Conservation (phyloP, 2,329 filamentous ascomycete genomes). For the Hymenoscyphus repandus region DNA sequence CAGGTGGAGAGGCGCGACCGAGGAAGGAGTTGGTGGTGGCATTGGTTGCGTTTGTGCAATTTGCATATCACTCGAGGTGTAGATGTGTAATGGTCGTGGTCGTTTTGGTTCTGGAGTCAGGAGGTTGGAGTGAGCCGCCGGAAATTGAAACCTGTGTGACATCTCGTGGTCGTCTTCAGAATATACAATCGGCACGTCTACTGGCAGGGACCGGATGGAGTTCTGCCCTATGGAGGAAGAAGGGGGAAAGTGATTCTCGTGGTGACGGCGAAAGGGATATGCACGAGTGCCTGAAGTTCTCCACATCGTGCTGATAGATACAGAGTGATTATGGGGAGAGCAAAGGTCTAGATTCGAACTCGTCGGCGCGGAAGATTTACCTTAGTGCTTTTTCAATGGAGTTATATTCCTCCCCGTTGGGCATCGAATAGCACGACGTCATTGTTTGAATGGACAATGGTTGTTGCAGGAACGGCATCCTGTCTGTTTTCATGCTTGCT, state of each 20-base stretch:
- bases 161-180: not conserved
- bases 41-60: constrained; percentile 49
- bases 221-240: not conserved
- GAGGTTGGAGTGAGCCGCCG: too few species aligned
- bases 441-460: too few species aligned
- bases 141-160: not conserved
- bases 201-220: not conserved
- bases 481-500: too few species aligned
- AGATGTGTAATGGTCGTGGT: not conserved
- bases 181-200: not conserved
- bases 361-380: too few species aligned
- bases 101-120: not conserved
- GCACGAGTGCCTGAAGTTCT: not conserved
- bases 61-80: not conserved
- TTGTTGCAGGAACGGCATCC: too few species aligned
- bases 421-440: not conserved
- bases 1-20: constrained; percentile 13
- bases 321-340: not conserved
- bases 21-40: constrained; percentile 11
- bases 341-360: not conserved
- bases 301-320: not conserved
- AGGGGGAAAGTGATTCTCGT: not conserved
- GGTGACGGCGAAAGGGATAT: not conserved
- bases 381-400: not conserved
- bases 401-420: not conserved